Evolutionary conservation across 768 basidiomycete genomes (phyloP).

Genomic region (Lentinula guzmanii): DNA sequence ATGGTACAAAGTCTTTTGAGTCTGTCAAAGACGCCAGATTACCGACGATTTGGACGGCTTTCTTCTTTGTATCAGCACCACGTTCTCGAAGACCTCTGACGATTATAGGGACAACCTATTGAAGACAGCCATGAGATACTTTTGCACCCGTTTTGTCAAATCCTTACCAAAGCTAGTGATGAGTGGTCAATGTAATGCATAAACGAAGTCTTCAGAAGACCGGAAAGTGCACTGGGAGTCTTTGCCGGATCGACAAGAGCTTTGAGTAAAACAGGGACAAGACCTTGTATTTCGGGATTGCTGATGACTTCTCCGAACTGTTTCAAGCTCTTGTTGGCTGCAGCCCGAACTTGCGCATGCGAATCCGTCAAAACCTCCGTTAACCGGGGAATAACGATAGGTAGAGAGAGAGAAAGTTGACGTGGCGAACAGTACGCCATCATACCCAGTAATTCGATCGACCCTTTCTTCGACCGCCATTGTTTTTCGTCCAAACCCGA

Average conservation of each 20-base stretch:
- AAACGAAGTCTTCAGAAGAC: constrained; percentile 90
- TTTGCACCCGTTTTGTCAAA: neutral
- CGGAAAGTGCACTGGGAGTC: constrained; percentile 78
- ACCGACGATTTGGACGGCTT: constrained; percentile 96
- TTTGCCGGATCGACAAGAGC: constrained; percentile 94
- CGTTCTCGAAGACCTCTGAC: constrained; percentile 91
- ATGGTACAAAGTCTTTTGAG: constrained; percentile 90
- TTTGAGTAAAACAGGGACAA: constrained; percentile 87
- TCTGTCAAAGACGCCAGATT: constrained; percentile 89
- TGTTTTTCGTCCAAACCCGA: constrained; percentile 95
- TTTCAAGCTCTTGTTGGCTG: constrained; percentile 94
- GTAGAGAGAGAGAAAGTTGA: constrained; percentile 90
- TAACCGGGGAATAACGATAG: constrained; percentile 93
- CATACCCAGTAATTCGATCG: constrained; percentile 93
- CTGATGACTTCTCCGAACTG: constrained; percentile 98
- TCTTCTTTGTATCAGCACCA: constrained; percentile 90
- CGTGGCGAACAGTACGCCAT: constrained; percentile 98
- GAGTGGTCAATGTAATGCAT: constrained; percentile 98
- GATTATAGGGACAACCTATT: constrained; percentile 87
- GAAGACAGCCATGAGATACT: neutral
- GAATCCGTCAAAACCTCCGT: constrained; percentile 95
- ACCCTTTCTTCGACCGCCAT: constrained; percentile 97
- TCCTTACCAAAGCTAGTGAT: constrained; percentile 80
- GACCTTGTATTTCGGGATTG: constrained; percentile 92
- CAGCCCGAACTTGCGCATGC: constrained; percentile 88